These are phyloP conservation scores for Sutorius eximius DNA, from an alignment of 1,284 basidiomycete genomes.

Conservation along the genomic window DNA sequence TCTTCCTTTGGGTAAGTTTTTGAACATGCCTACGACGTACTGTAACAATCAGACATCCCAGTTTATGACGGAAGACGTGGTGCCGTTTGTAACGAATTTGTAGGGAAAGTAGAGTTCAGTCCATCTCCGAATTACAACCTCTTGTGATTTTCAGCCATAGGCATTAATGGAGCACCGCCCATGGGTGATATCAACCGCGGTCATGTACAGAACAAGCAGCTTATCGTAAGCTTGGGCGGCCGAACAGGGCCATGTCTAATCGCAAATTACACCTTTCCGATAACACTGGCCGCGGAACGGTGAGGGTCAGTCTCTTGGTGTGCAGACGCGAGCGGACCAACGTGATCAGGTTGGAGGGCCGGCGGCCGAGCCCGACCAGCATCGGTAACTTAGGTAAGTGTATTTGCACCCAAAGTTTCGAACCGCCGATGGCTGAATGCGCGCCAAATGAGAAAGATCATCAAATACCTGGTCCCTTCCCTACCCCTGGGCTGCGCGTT, in stretches of 20 bases:
- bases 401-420: neutral
- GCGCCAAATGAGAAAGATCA: too few species aligned
- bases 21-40: neutral
- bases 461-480: neutral
- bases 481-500: neutral
- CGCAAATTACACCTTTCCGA: neutral
- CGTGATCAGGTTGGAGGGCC: neutral
- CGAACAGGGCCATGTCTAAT: neutral
- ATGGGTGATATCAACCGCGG: neutral
- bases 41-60: neutral
- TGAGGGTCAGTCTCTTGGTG: neutral
- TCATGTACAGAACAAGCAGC: neutral
- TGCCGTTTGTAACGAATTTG: neutral
- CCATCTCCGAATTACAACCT: neutral
- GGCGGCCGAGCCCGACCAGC: neutral
- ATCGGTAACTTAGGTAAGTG: slow-evolving; percentile 3
- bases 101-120: neutral
- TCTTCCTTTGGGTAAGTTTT: neutral
- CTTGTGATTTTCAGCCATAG: neutral
- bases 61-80: neutral
- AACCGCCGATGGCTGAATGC: neutral
- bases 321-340: too few species aligned
- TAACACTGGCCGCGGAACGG: too few species aligned
- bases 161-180: neutral
- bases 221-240: neutral